These are phyloP conservation scores for Hypoxylon sp. DNA, from an alignment of 2,329 filamentous ascomycete species.

Conservation along the genomic window DNA sequence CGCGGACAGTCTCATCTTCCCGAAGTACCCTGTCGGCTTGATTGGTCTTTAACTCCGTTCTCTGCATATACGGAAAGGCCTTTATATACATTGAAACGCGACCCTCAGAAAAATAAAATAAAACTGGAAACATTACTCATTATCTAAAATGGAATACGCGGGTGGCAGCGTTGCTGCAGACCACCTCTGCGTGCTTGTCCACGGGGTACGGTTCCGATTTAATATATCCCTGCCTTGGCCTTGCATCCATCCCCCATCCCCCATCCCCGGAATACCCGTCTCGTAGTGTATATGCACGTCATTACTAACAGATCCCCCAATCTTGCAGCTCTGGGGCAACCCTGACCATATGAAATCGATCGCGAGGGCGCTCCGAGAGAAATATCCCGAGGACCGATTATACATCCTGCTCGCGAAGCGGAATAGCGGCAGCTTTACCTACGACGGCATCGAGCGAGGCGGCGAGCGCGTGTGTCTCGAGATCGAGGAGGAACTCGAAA, in stretches of 20 bases:
- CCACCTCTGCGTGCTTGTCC: slow-evolving; percentile 82
- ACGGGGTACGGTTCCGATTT: slow-evolving; percentile 71
- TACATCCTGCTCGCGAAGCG: slow-evolving; percentile 78
- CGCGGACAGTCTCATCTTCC: slow-evolving; percentile 30
- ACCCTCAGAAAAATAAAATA: not conserved
- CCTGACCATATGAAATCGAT: slow-evolving; percentile 78
- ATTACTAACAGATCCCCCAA: slow-evolving; percentile 38
- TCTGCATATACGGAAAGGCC: not conserved
- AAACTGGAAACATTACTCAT: not conserved
- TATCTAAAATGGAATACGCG: slow-evolving; percentile 58
- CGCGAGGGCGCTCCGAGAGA: slow-evolving; percentile 71
- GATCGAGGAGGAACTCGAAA: slow-evolving; percentile 72
- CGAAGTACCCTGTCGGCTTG: slow-evolving; percentile 9
- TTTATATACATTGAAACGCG: not conserved
- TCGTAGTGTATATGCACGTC: slow-evolving; percentile 22
- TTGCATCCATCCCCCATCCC: slow-evolving; percentile 5
- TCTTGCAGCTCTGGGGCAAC: slow-evolving; percentile 82
- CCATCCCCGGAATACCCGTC: not conserved
- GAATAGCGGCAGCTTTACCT: slow-evolving; percentile 79
- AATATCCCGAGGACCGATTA: slow-evolving; percentile 71
- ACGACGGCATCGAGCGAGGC: slow-evolving; percentile 75
- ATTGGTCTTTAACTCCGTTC: slow-evolving; percentile 1
- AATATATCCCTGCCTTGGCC: slow-evolving; percentile 23
- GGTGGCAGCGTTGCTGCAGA: slow-evolving; percentile 68
- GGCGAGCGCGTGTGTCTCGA: slow-evolving; percentile 75